A percentile compares a stretch with the other conserved stretches of the same genome.
Evolutionary conservation across 352 stramenopile species (phyloP).

Genomic region (Pythium biforme): DNA sequence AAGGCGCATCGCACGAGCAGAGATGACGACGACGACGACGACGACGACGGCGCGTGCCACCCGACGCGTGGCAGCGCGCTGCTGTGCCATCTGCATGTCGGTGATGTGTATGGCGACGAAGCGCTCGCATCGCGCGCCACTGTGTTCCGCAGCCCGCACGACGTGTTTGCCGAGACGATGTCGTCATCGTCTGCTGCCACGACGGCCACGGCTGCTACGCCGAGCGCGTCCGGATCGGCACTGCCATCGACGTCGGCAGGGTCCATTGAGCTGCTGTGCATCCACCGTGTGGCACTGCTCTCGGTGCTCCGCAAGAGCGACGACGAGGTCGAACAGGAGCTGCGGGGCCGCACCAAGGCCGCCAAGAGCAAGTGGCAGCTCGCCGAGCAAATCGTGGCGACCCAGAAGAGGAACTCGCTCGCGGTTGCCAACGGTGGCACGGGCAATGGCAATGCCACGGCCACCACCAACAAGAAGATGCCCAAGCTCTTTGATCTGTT

Average conservation of each 20-base stretch:
- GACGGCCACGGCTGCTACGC: neutral
- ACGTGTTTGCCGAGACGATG: constrained; percentile 27
- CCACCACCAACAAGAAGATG: constrained; percentile 23
- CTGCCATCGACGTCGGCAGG: neutral
- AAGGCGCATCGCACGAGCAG: neutral
- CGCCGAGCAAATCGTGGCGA: constrained; percentile 35
- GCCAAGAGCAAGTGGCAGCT: constrained; percentile 52
- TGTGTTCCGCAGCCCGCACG: constrained; percentile 19
- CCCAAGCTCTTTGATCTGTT: constrained; percentile 64
- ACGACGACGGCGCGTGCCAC: neutral
- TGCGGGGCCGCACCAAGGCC: constrained; percentile 33
- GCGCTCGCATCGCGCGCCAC: constrained; percentile 22
- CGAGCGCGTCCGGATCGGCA: neutral
- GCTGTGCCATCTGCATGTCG: constrained; percentile 38
- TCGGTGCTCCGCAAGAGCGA: constrained; percentile 44
- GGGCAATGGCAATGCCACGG: neutral
- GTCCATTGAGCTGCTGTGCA: constrained; percentile 38
- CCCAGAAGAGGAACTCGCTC: neutral
- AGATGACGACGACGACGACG: neutral
- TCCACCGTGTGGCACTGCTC: constrained; percentile 38
- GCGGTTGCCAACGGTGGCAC: neutral
- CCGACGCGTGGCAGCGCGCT: constrained; percentile 20
- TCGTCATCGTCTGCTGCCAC: neutral
- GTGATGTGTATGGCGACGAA: constrained; percentile 60
- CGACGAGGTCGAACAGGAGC: constrained; percentile 46